Evolutionary conservation across 2,329 filamentous ascomycete species (phyloP).

Genomic region (Ceratocystis diversiconidia): DNA sequence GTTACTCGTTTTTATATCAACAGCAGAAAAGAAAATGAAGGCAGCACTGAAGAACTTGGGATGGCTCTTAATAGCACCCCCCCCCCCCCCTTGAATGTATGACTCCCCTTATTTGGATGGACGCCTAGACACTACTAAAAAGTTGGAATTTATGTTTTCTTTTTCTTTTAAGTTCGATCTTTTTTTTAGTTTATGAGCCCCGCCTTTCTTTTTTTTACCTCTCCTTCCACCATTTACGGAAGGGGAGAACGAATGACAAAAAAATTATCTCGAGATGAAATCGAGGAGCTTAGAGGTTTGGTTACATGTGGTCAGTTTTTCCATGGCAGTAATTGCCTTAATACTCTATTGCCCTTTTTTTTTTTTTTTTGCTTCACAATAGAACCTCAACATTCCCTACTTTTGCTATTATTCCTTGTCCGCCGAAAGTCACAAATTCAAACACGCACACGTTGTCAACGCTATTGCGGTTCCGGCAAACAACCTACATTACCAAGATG

Average conservation of each 20-base stretch:
- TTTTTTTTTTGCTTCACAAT: not conserved
- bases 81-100: not conserved
- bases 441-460: not conserved
- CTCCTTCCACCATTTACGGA: not conserved
- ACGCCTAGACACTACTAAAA: not conserved
- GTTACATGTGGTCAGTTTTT: not conserved
- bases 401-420: not conserved
- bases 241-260: not conserved
- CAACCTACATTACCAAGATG: not conserved
- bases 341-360: not conserved
- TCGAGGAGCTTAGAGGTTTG: not conserved
- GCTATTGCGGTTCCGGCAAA: not conserved
- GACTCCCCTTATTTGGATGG: not conserved
- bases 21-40: not conserved
- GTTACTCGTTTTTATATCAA: slow-evolving; percentile 1
- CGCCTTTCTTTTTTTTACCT: not conserved
- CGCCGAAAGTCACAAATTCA: not conserved
- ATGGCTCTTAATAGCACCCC: not conserved
- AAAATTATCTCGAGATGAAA: not conserved
- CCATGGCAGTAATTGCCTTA: not conserved
- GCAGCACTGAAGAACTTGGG: not conserved
- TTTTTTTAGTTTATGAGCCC: not conserved
- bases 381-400: no score
- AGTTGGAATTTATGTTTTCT: not conserved
- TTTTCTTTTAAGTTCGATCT: not conserved